Evolutionary conservation across 768 basidiomycete genomes (phyloP).

Genomic region (Leccinum longicurvipes): DNA sequence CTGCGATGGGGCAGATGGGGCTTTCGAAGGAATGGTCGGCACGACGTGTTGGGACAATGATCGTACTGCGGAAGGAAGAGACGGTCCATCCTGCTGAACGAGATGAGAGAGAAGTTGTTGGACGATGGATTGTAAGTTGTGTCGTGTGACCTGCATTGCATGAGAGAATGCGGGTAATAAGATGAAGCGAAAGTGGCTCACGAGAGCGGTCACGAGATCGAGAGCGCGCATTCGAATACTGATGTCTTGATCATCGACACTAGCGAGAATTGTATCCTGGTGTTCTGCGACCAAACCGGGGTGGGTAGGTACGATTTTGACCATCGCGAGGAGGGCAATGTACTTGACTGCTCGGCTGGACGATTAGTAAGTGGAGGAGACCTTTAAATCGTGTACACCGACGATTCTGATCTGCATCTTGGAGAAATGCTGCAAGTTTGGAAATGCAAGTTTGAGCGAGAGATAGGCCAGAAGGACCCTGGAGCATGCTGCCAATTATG

Average conservation of each 20-base stretch:
- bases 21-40: constrained; percentile 35
- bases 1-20: constrained; percentile 53
- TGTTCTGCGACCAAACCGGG: constrained; percentile 88
- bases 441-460: constrained; percentile 88
- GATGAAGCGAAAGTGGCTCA: constrained; percentile 31
- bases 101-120: constrained; percentile 89
- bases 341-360: constrained; percentile 76
- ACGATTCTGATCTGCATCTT: constrained; percentile 96
- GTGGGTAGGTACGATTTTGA: constrained; percentile 92
- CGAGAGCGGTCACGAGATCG: constrained; percentile 93
- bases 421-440: constrained; percentile 87
- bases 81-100: constrained; percentile 52
- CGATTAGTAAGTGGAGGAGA: constrained; percentile 14
- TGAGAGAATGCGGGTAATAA: neutral
- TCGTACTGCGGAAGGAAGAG: constrained; percentile 56
- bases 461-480: constrained; percentile 68
- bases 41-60: constrained; percentile 52
- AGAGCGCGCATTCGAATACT: constrained; percentile 95
- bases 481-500: constrained; percentile 95
- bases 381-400: constrained; percentile 35
- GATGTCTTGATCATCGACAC: constrained; percentile 89
- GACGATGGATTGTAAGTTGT: constrained; percentile 85
- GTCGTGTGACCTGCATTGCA: constrained; percentile 62
- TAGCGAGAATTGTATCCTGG: constrained; percentile 85
- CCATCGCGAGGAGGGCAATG: constrained; percentile 91